phyloP scores from a whole-genome alignment of 2,329 filamentous ascomycete species.

The Sarocladium oryzae region DNA sequence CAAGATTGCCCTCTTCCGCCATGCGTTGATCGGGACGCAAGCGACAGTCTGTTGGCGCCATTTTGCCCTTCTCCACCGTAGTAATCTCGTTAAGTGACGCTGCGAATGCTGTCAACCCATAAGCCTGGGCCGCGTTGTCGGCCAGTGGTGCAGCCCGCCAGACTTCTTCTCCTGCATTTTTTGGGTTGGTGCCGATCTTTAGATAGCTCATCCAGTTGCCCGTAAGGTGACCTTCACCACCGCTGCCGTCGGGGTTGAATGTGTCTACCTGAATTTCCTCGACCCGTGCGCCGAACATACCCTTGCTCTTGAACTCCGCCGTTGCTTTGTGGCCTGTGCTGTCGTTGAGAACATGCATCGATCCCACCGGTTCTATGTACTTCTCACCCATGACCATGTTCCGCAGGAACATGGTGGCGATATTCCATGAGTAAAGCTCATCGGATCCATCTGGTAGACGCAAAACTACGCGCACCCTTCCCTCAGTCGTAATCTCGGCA shows the following conservation, averaged over 20 bases:
- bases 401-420: conserved; percentile 83
- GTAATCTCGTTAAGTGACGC: conserved; percentile 86
- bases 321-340: conserved; percentile 74
- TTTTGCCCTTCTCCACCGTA: conserved; percentile 61
- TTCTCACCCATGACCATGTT: conserved; percentile 98
- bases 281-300: conserved; percentile 92
- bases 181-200: conserved; percentile 57
- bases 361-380: conserved; percentile 91
- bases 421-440: conserved; percentile 82
- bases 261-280: conserved; percentile 81
- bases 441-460: conserved; percentile 58
- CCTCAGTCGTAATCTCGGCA: conserved; percentile 88
- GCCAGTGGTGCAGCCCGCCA: conserved; percentile 78
- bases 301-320: conserved; percentile 89
- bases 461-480: conserved; percentile 71
- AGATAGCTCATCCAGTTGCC: conserved; percentile 84
- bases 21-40: conserved; percentile 83
- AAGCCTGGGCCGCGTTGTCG: conserved; percentile 70
- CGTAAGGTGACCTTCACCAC: conserved; percentile 59
- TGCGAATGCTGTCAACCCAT: conserved; percentile 83
- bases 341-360: conserved; percentile 81
- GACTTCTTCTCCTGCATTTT: conserved; percentile 56
- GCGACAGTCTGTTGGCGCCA: conserved; percentile 77
- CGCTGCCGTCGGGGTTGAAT: conserved; percentile 58
- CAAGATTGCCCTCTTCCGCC: conserved; percentile 73